phyloP scores from a whole-genome alignment of 306 rosid genomes.

The Aeschynomene evenia region DNA sequence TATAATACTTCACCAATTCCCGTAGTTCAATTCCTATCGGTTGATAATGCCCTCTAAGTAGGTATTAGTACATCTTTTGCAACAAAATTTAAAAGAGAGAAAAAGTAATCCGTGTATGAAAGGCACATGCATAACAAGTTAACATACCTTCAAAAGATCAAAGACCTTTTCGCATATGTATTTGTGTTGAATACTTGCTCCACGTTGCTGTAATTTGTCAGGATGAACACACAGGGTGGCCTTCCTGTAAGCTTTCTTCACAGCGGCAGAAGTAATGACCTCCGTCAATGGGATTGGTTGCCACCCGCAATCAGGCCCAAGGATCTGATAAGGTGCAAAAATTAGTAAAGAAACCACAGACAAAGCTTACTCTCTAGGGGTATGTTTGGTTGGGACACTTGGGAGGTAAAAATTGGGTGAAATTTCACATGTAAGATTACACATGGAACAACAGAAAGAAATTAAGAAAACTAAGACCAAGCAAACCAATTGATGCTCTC shows the following conservation, averaged over 20 bases:
- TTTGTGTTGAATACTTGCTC: conserved; percentile 79
- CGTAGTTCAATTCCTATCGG: neutral
- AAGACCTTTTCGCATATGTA: conserved; percentile 83
- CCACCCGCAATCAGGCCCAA: conserved; percentile 81
- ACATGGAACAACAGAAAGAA: conserved; percentile 19
- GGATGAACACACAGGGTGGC: conserved; percentile 89
- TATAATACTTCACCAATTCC: neutral
- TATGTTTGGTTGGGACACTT: no score
- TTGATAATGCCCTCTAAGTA: conserved; percentile 4
- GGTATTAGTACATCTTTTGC: neutral
- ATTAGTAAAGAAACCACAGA: conserved; percentile 1
- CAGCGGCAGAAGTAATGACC: conserved; percentile 80
- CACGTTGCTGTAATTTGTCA: conserved; percentile 85
- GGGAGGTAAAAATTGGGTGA: no score
- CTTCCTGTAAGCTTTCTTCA: conserved; percentile 82
- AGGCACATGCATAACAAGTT: conserved; percentile 21
- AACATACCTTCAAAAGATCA: conserved; percentile 75
- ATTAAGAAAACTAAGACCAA: neutral
- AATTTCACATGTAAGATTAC: no score
- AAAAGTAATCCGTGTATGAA: neutral
- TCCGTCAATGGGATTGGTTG: conserved; percentile 78
- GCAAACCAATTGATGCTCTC: conserved; percentile 2
- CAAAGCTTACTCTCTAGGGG: conserved; percentile 5
- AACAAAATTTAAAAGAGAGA: neutral
- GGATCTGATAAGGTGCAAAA: conserved; percentile 52